Percentiles rank a stretch among this genome's conserved stretches.
Conservation (phyloP, 2,329 filamentous ascomycete species). For the Malbranchea cinnamomea region DNA sequence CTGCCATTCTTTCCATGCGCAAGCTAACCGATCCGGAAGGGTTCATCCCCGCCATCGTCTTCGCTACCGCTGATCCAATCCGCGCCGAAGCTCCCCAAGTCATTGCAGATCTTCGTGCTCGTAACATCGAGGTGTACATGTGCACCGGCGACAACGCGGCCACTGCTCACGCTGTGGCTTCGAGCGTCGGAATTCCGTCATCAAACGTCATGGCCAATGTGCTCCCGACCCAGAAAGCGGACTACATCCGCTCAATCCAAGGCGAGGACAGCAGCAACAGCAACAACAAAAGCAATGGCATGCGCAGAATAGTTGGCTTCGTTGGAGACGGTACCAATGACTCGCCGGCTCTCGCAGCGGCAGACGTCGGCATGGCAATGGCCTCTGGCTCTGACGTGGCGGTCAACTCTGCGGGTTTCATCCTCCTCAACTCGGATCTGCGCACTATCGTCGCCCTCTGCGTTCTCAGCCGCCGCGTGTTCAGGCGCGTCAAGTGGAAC, state of each 20-base stretch:
- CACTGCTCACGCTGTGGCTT: slow-evolving; percentile 69
- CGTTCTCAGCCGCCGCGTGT: slow-evolving; percentile 54
- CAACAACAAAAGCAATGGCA: slow-evolving; percentile 3
- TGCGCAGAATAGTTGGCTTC: slow-evolving; percentile 53
- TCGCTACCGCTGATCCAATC: slow-evolving; percentile 69
- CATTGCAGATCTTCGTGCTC: slow-evolving; percentile 47
- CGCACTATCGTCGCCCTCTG: slow-evolving; percentile 57
- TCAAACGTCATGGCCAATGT: slow-evolving; percentile 75
- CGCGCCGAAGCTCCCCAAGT: slow-evolving; percentile 55
- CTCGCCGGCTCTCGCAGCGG: slow-evolving; percentile 61
- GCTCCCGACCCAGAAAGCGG: slow-evolving; percentile 62
- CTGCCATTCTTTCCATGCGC: slow-evolving; percentile 29
- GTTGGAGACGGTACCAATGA: slow-evolving; percentile 83
- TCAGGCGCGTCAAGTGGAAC: slow-evolving; percentile 67
- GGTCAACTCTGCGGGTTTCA: slow-evolving; percentile 66
- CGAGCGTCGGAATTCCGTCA: slow-evolving; percentile 55
- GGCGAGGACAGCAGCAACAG: slow-evolving; percentile 5
- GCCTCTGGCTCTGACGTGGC: slow-evolving; percentile 72
- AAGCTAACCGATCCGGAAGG: slow-evolving; percentile 6
- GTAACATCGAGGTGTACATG: slow-evolving; percentile 71
- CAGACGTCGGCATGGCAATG: slow-evolving; percentile 72
- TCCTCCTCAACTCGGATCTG: slow-evolving; percentile 59
- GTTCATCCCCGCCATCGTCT: slow-evolving; percentile 44
- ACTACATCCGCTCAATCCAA: slow-evolving; percentile 40
- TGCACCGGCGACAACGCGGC: slow-evolving; percentile 78